A percentile compares a stretch with the other conserved stretches of the same genome.
phyloP scores from a whole-genome alignment of 805 yeast species.

The Starmerella khaoyaiensis region DNA sequence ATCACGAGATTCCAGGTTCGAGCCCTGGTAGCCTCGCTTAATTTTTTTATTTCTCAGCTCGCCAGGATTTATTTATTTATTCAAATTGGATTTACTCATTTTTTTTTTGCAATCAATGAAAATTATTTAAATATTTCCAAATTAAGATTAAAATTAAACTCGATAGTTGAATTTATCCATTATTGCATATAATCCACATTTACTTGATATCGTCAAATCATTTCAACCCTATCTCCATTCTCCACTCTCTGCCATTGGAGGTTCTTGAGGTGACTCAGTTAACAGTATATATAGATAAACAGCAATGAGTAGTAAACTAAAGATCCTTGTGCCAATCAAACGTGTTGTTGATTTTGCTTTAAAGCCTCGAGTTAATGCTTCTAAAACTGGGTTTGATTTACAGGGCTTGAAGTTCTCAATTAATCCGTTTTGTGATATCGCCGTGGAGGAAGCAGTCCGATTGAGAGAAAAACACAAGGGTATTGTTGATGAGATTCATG shows the following conservation, averaged over 20 bases:
- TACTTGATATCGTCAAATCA: too few species aligned
- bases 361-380: conserved; percentile 80
- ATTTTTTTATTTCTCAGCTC: background rate
- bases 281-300: too few species aligned
- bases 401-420: conserved; percentile 84
- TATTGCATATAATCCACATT: too few species aligned
- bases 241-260: too few species aligned
- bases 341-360: conserved; percentile 89
- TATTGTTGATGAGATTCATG: conserved; percentile 70
- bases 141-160: too few species aligned
- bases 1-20: conserved; percentile 24
- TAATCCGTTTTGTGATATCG: conserved; percentile 97
- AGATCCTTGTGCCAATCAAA: conserved; percentile 84
- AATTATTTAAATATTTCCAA: too few species aligned
- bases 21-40: conserved; percentile 23
- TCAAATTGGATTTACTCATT: too few species aligned
- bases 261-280: too few species aligned
- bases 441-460: conserved; percentile 85
- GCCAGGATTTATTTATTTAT: background rate
- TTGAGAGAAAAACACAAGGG: conserved; percentile 52
- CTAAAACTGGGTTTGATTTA: conserved; percentile 72
- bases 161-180: too few species aligned
- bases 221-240: too few species aligned
- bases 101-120: too few species aligned
- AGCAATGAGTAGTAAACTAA: conserved; percentile 23